These are phyloP conservation scores for Sambucus nigra DNA, from an alignment of 129 eudicot genomes.

Conservation along the genomic window DNA sequence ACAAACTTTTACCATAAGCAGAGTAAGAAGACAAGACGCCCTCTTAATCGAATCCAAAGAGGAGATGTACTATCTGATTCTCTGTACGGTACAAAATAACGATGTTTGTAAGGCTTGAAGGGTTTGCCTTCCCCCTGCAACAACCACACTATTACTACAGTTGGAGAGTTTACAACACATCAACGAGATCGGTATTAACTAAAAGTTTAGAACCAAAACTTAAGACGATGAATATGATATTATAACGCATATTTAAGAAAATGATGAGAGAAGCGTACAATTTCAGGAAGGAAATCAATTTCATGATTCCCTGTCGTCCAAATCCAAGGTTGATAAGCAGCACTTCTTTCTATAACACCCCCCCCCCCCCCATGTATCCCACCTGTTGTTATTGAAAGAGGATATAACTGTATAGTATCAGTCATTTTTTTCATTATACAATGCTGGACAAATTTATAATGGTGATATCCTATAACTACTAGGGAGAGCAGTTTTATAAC, in stretches of 20 bases:
- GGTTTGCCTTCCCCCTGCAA: slow-evolving; percentile 38
- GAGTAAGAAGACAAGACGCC: slow-evolving; percentile 79
- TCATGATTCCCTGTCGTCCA: slow-evolving; percentile 68
- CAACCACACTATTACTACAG: neutral
- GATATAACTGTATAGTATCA: too few species aligned
- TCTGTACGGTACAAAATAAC: slow-evolving; percentile 55
- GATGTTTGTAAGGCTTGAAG: slow-evolving; percentile 53
- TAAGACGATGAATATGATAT: too few species aligned
- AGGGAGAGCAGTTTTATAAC: too few species aligned
- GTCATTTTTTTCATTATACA: too few species aligned
- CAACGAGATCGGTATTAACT: too few species aligned
- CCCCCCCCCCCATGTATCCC: slow-evolving; percentile 73
- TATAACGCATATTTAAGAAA: too few species aligned
- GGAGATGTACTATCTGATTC: slow-evolving; percentile 57
- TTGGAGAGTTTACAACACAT: too few species aligned
- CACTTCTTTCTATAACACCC: slow-evolving; percentile 47
- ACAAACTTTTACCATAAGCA: slow-evolving; percentile 61
- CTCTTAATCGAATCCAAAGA: slow-evolving; percentile 69
- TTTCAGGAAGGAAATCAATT: slow-evolving; percentile 57
- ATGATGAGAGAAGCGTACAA: slow-evolving; percentile 24
- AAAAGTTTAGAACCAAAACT: too few species aligned
- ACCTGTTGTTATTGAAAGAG: slow-evolving; percentile 43
- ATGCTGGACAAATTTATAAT: too few species aligned
- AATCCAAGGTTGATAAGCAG: slow-evolving; percentile 61
- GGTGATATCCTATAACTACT: too few species aligned